Percentiles rank a stretch among this genome's conserved stretches.
phyloP scores from a whole-genome alignment of 2,329 filamentous ascomycete species.

The Teratosphaeria viscida region DNA sequence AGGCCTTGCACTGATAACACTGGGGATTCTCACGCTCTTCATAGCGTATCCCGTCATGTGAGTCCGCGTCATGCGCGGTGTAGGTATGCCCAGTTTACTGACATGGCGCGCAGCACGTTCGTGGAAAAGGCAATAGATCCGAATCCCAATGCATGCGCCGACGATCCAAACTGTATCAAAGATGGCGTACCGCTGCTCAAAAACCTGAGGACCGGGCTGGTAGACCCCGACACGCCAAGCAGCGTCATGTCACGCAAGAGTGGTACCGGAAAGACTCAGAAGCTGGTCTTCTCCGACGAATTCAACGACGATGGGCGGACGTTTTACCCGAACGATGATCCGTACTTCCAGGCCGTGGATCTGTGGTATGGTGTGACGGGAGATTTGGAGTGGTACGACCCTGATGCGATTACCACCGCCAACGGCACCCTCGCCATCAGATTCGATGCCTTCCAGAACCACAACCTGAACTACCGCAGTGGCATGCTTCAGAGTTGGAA shows the following conservation, averaged over 20 bases:
- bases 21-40: conserved; percentile 55
- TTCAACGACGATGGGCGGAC: conserved; percentile 58
- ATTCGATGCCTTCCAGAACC: conserved; percentile 56
- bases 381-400: conserved; percentile 50
- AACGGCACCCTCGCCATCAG: conserved; percentile 53
- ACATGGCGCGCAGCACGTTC: conserved; percentile 41
- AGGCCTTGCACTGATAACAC: conserved; percentile 47
- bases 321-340: conserved; percentile 61
- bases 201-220: conserved; percentile 50
- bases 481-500: conserved; percentile 71
- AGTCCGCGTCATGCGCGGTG: conserved; percentile 21
- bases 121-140: conserved; percentile 35
- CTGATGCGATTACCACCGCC: conserved; percentile 37
- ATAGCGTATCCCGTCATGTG: conserved; percentile 62
- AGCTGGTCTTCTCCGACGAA: conserved; percentile 60
- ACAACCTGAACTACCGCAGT: conserved; percentile 56
- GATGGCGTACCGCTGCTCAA: conserved; percentile 41
- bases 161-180: conserved; percentile 39
- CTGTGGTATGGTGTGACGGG: conserved; percentile 63
- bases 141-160: conserved; percentile 28
- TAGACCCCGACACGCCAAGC: conserved; percentile 58
- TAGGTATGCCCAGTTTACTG: conserved; percentile 2
- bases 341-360: conserved; percentile 57
- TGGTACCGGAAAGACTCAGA: conserved; percentile 50
- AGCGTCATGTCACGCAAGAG: conserved; percentile 46